Conservation (phyloP, 352 stramenopile species). For the Elongisporangium undulatum region DNA sequence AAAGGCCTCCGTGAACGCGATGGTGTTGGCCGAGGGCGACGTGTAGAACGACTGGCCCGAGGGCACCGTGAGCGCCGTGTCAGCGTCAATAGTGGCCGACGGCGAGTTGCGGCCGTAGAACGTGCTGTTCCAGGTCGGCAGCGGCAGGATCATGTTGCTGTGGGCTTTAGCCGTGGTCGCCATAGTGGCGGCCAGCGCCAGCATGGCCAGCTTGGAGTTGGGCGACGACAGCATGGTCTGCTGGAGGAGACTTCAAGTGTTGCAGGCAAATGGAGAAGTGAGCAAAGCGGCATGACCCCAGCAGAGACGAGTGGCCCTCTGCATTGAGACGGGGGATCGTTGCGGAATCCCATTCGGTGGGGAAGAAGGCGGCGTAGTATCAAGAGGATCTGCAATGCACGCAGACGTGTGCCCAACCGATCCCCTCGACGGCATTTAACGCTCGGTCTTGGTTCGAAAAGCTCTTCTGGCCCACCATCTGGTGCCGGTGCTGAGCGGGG, state of each 20-base stretch:
- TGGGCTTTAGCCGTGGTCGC: conserved; percentile 23
- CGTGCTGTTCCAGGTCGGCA: conserved; percentile 25
- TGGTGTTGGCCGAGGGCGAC: conserved; percentile 9
- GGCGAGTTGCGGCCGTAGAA: conserved; percentile 38
- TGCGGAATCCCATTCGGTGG: neutral
- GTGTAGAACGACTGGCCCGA: conserved; percentile 31
- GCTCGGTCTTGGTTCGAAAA: neutral
- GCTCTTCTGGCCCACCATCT: neutral
- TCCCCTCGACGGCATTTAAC: neutral
- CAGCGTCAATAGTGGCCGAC: conserved; percentile 37
- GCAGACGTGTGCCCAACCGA: neutral
- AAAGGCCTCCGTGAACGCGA: conserved; percentile 9
- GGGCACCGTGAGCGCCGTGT: conserved; percentile 23
- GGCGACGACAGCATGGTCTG: conserved; percentile 5
- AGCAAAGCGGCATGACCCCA: neutral
- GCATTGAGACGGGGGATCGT: neutral
- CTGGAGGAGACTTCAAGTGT: neutral
- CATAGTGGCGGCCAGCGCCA: conserved; percentile 3
- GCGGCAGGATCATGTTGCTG: conserved; percentile 38
- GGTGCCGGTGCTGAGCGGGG: neutral
- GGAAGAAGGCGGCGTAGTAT: neutral
- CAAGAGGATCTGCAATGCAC: neutral
- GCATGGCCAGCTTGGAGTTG: conserved; percentile 1
- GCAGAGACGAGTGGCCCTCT: neutral
- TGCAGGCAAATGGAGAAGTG: neutral